Base-by-base conservation (phyloP, 305 asterid genomes). In the Rubia tinctorum region DNA sequence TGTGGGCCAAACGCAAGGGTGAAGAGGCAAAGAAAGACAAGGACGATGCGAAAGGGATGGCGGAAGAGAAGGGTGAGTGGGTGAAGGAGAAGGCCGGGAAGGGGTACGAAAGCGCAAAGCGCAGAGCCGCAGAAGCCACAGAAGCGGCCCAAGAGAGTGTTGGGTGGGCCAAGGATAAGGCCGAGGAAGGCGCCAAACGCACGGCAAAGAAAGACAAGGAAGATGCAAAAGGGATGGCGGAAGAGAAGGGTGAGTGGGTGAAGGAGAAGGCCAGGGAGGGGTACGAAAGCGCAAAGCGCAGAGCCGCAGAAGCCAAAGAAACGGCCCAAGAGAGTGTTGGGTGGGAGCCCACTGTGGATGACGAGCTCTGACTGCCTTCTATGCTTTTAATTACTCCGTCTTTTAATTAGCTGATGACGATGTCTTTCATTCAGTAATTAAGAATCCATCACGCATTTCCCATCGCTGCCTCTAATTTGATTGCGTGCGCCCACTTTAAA, bases 1-100 rank as follows among this genome's bases (percentile, higher is more conserved):
- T 58, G 6, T 76, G 83, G 86, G 92, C 86, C 0, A 74, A 45
- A 68, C 84, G 81, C 72, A 86, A 80, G 55, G 86, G 83, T 3
- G 34, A 3, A 3, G 34, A 30, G 34, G 34, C 34, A 14, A 1
- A 1, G 3, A 0, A 12, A 64, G 25, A n/a, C n/a, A 43, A 42
- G 34, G 34, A 30, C 58, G 6, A 74, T 23, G 72, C 78, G 0
- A 59, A 58, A 14, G 30, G 43, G 58, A 55, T 40, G 71, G 53
- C 77, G 0, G 7, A 22, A 13, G 65, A 71, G 12, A 25, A 47
- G 44, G 74, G 43, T 4, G 14, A 14, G n/a, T 45, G 83, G 86
- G 92, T 85, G 0, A 74, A 45, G 71, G 85, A 82, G 73, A 86
- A 80, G 55, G 86, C 84, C 1, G 73, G 69, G 68, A 79, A 82